phyloP scores from a whole-genome alignment of 1,284 basidiomycete genomes.

The Boletellus deceptivus region DNA sequence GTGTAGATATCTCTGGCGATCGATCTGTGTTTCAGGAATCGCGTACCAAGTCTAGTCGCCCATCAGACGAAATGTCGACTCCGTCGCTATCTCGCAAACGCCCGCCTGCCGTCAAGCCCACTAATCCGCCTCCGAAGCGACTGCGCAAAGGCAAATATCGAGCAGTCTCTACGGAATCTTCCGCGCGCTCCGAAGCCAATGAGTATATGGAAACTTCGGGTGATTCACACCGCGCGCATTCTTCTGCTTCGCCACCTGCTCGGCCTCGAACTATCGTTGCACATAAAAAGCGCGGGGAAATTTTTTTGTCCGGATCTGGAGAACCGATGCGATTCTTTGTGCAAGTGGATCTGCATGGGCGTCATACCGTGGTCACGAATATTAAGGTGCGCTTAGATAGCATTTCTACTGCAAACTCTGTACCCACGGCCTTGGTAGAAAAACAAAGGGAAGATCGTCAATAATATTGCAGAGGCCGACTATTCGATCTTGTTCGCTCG shows the following conservation, averaged over 20 bases:
- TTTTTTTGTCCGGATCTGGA: slow-evolving; percentile 34
- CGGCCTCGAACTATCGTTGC: slow-evolving; percentile 17
- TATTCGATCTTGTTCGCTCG: slow-evolving; percentile 54
- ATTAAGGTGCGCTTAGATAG: slow-evolving; percentile 50
- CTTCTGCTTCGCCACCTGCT: slow-evolving; percentile 12
- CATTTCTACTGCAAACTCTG: background rate
- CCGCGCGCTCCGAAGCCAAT: slow-evolving; percentile 20
- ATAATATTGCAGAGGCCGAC: slow-evolving; percentile 51
- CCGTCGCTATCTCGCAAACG: slow-evolving; percentile 25
- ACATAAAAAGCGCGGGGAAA: slow-evolving; percentile 23
- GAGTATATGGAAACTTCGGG: slow-evolving; percentile 10
- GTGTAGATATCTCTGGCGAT: slow-evolving; percentile 11
- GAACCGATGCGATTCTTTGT: slow-evolving; percentile 51
- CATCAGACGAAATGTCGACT: slow-evolving; percentile 6
- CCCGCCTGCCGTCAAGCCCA: slow-evolving; percentile 15
- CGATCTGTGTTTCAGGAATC: slow-evolving; percentile 5
- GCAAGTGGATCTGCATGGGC: slow-evolving; percentile 52
- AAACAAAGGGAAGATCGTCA: slow-evolving; percentile 57
- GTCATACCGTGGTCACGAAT: slow-evolving; percentile 43
- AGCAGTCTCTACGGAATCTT: slow-evolving; percentile 17
- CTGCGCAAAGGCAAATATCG: slow-evolving; percentile 31
- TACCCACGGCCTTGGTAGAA: slow-evolving; percentile 40
- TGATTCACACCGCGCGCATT: slow-evolving; percentile 9
- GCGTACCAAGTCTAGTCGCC: slow-evolving; percentile 3
- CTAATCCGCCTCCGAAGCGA: slow-evolving; percentile 22